Evolutionary conservation across 192 early-diverging fungal genomes (phyloP).

Genomic region (Lunasporangiospora selenospora): DNA sequence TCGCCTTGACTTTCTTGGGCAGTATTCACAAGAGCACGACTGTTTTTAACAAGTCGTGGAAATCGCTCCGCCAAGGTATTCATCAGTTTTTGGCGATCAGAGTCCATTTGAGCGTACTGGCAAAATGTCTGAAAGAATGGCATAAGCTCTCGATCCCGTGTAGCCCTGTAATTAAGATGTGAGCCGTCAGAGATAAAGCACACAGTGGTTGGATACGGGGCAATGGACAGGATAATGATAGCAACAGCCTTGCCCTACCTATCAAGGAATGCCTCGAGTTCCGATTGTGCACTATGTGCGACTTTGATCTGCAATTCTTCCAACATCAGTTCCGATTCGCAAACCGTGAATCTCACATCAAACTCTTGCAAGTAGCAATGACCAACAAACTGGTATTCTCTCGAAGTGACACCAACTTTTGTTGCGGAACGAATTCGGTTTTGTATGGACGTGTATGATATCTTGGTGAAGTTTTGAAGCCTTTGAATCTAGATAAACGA

Average conservation of each 20-base stretch:
- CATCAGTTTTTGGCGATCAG: constrained; percentile 24
- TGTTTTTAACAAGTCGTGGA: constrained; percentile 34
- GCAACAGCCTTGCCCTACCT: too few species aligned
- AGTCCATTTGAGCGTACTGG: constrained; percentile 39
- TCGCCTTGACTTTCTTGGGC: not conserved
- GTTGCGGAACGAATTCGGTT: constrained; percentile 5
- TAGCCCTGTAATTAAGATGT: too few species aligned
- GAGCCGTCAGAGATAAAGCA: too few species aligned
- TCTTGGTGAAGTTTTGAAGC: constrained; percentile 30
- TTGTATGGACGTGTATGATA: constrained; percentile 26
- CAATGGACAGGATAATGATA: too few species aligned
- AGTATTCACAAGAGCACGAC: not conserved
- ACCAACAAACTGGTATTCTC: constrained; percentile 22
- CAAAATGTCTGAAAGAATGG: constrained; percentile 25
- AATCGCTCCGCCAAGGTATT: constrained; percentile 20
- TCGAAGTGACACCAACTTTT: not conserved
- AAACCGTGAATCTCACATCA: constrained; percentile 21
- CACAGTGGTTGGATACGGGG: too few species aligned
- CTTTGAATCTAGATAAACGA: constrained; percentile 7
- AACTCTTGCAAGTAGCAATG: constrained; percentile 26
- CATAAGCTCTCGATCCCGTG: too few species aligned
- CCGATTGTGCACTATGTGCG: constrained; percentile 6
- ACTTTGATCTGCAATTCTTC: constrained; percentile 4
- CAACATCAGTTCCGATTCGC: constrained; percentile 20
- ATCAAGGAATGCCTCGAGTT: constrained; percentile 15